These are phyloP conservation scores for Monosporozyma siamensis DNA, from an alignment of 805 yeast genomes.

Conservation along the genomic window DNA sequence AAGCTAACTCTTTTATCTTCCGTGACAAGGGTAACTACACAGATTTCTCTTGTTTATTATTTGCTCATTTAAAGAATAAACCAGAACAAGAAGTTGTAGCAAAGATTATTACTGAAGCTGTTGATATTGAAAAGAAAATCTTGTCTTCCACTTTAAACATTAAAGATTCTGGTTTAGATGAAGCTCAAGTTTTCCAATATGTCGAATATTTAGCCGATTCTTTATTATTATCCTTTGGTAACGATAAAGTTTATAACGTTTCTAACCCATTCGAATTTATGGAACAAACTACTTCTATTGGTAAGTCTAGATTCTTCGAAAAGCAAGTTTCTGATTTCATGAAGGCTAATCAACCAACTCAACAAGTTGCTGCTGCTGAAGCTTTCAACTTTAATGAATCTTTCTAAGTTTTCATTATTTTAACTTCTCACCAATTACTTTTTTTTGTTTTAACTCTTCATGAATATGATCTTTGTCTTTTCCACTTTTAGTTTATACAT, in stretches of 20 bases:
- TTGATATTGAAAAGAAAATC: conserved; percentile 81
- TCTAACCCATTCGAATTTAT: conserved; percentile 94
- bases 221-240: conserved; percentile 79
- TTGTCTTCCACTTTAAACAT: conserved; percentile 88
- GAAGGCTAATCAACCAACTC: conserved; percentile 74
- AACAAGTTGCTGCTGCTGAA: conserved; percentile 35
- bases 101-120: conserved; percentile 88
- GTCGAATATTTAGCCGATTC: conserved; percentile 96
- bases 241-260: conserved; percentile 75
- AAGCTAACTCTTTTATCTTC: conserved; percentile 90
- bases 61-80: conserved; percentile 83
- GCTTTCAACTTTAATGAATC: conserved; percentile 86
- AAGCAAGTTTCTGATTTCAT: conserved; percentile 97
- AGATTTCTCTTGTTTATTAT: conserved; percentile 91
- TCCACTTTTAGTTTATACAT: too few relatives aligned
- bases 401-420: too few relatives aligned
- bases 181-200: conserved; percentile 85
- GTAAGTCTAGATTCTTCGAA: conserved; percentile 97
- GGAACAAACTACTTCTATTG: conserved; percentile 95
- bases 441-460: too few relatives aligned
- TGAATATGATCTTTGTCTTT: too few relatives aligned
- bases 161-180: conserved; percentile 86
- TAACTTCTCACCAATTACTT: too few relatives aligned
- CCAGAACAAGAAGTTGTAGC: conserved; percentile 70
- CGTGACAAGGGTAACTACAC: conserved; percentile 98